Conservation (phyloP, 2,329 filamentous ascomycete genomes). For the Colletotrichum horii region DNA sequence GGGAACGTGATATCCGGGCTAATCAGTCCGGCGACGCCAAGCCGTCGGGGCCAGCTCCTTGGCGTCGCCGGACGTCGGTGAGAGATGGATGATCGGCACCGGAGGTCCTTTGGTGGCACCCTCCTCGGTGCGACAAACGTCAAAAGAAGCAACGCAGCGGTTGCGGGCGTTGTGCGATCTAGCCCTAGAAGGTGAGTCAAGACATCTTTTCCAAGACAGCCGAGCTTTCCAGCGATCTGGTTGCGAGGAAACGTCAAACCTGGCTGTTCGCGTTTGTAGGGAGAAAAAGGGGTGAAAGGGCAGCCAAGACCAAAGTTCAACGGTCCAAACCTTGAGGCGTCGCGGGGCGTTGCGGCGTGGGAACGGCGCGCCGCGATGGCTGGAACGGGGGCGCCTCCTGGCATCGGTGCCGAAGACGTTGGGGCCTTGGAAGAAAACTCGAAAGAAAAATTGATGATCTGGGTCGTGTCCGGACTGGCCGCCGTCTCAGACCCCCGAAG, state of each 20-base stretch:
- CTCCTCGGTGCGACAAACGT: neutral
- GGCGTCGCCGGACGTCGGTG: neutral
- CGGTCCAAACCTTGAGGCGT: neutral
- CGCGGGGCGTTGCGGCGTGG: neutral
- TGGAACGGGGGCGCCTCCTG: neutral
- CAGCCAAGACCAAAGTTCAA: neutral
- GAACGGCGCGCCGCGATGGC: neutral
- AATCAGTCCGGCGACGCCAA: neutral
- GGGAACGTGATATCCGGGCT: neutral
- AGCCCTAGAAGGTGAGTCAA: neutral
- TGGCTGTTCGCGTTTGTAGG: neutral
- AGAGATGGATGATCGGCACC: neutral
- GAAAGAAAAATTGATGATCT: neutral
- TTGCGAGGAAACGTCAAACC: neutral
- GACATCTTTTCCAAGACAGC: neutral
- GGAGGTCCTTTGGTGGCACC: neutral
- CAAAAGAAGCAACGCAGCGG: neutral
- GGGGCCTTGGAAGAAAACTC: neutral
- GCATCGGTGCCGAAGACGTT: neutral
- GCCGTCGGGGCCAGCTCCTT: too few species aligned
- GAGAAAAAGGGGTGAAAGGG: neutral
- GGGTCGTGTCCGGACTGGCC: neutral
- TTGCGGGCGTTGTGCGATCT: neutral
- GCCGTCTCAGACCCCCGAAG: conserved; percentile 10
- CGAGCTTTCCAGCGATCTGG: neutral